A percentile compares a stretch with the other conserved stretches of the same genome.
Evolutionary conservation across 345 rosid genomes (phyloP).

Genomic region (Fremontodendron californicum): DNA sequence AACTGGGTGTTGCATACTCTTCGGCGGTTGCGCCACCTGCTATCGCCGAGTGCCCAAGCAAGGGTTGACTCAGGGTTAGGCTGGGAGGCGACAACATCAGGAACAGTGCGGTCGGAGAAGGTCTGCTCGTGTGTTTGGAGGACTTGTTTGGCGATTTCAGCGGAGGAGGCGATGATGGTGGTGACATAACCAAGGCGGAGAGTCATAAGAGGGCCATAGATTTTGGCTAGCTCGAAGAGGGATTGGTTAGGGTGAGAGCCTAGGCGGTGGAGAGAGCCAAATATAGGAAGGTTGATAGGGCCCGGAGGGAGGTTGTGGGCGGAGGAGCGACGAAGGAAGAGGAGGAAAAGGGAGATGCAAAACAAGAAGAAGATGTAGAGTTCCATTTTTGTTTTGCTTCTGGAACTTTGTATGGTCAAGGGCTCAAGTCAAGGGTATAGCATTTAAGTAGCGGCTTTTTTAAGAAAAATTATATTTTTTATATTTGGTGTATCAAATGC

Average conservation of each 20-base stretch:
- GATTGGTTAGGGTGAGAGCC: constrained; percentile 31
- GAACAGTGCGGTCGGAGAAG: constrained; percentile 28
- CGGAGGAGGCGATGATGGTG: constrained; percentile 30
- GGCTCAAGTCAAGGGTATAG: no score
- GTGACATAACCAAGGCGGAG: constrained; percentile 34
- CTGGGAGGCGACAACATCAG: constrained; percentile 27
- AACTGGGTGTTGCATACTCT: constrained; percentile 36
- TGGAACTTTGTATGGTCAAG: neutral
- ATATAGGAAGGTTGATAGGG: constrained; percentile 13
- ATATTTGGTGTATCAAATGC: no score
- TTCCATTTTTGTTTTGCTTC: neutral
- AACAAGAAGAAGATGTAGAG: constrained; percentile 1
- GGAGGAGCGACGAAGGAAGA: neutral
- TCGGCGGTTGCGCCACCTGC: constrained; percentile 36
- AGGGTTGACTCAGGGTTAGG: constrained; percentile 32
- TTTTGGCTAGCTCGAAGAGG: constrained; percentile 31
- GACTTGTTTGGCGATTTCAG: constrained; percentile 33
- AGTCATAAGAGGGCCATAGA: constrained; percentile 37
- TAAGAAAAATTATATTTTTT: neutral
- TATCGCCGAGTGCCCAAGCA: constrained; percentile 34
- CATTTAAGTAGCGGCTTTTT: neutral
- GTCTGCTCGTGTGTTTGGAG: constrained; percentile 30
- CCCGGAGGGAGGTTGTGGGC: constrained; percentile 13
- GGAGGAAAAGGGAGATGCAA: constrained; percentile 6
- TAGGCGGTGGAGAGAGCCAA: constrained; percentile 22